These are phyloP conservation scores for Eleusine indica DNA, from an alignment of 176 grass and related monocot species.

Conservation along the genomic window DNA sequence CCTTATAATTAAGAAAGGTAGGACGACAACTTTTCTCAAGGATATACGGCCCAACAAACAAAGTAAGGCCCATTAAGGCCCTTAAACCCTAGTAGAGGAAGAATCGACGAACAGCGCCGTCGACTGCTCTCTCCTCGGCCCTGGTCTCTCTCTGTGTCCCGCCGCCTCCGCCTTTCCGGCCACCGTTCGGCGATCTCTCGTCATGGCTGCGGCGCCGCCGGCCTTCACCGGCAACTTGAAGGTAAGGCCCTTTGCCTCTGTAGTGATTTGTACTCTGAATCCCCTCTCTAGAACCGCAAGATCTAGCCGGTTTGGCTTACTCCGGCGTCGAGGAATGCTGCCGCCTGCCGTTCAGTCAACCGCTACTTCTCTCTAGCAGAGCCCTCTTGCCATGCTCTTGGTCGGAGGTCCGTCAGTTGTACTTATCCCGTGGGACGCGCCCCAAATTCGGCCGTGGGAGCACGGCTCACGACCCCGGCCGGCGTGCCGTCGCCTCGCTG, in stretches of 20 bases:
- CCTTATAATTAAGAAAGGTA: too few species aligned
- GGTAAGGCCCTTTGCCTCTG: conserved; percentile 6
- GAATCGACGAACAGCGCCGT: background rate
- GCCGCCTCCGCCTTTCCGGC: background rate
- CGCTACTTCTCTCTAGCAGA: background rate
- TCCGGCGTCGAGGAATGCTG: background rate
- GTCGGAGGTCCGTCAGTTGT: background rate
- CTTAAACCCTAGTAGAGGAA: background rate
- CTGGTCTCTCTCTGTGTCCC: background rate
- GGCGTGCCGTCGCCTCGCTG: background rate
- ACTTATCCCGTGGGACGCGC: background rate
- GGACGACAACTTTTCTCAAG: background rate
- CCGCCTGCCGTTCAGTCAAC: background rate
- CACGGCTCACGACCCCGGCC: too few species aligned
- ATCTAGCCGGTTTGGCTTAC: background rate
- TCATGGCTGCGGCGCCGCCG: conserved; percentile 51
- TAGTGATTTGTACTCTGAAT: background rate
- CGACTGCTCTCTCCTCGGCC: background rate
- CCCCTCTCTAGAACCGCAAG: background rate
- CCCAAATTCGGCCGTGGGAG: background rate
- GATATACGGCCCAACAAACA: background rate
- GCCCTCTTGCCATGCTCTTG: background rate
- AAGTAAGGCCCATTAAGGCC: background rate
- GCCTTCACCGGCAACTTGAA: conserved; percentile 69
- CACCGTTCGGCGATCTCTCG: background rate